Conservation (phyloP, 345 rosid species). For the Gossypium thurberi region DNA sequence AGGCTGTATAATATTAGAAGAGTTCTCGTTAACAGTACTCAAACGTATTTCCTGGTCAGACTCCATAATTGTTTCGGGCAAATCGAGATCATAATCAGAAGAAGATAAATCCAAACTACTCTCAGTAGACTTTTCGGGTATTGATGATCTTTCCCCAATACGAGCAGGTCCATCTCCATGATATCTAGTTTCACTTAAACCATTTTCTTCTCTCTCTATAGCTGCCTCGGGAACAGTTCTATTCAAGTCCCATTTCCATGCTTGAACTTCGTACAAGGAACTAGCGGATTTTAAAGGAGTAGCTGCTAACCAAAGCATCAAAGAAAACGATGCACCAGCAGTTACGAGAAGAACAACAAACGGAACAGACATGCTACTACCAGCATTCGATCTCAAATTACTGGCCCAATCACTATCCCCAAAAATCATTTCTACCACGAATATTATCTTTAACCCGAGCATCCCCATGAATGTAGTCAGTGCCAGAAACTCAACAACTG, state of each 20-base stretch:
- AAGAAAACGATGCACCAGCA: constrained; percentile 59
- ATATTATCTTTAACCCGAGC: constrained; percentile 68
- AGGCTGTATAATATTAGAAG: constrained; percentile 26
- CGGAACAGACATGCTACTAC: constrained; percentile 42
- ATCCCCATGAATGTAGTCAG: constrained; percentile 59
- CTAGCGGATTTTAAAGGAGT: constrained; percentile 82
- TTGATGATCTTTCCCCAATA: constrained; percentile 28
- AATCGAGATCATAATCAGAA: constrained; percentile 36
- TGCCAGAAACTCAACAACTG: constrained; percentile 54
- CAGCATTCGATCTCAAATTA: constrained; percentile 67
- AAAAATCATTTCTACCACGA: constrained; percentile 75
- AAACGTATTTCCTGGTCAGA: constrained; percentile 44
- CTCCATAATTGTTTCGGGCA: constrained; percentile 51
- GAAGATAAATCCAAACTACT: constrained; percentile 28
- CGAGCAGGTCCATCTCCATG: constrained; percentile 22
- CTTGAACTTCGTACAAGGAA: constrained; percentile 40
- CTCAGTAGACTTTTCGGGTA: constrained; percentile 28
- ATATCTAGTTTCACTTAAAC: constrained; percentile 29
- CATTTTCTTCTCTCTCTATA: constrained; percentile 34
- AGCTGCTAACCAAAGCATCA: constrained; percentile 87
- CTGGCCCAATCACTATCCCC: constrained; percentile 95
- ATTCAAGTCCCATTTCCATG: constrained; percentile 49
- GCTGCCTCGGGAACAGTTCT: constrained; percentile 29
- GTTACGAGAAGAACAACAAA: constrained; percentile 53
- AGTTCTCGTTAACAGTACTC: constrained; percentile 37